Conservation (phyloP, 2,329 filamentous ascomycete genomes). For the Exophiala viscosa region DNA sequence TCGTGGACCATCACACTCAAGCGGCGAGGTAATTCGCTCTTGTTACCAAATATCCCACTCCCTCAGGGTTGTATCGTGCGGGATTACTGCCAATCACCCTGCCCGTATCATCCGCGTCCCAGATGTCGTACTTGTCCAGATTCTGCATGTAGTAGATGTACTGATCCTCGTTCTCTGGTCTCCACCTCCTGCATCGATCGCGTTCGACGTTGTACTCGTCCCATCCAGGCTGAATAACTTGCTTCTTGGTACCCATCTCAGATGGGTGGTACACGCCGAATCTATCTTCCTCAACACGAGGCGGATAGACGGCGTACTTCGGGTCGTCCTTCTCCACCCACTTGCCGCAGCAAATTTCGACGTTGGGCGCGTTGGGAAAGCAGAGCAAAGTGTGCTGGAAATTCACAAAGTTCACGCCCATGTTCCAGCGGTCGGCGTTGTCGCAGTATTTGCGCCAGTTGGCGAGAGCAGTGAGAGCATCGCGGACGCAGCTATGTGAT, state of each 20-base stretch:
- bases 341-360: slow-evolving; percentile 3
- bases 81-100: not conserved
- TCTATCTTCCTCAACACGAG: not conserved
- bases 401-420: not conserved
- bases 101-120: slow-evolving; percentile 1
- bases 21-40: too few relatives aligned
- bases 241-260: not conserved
- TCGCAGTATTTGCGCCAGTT: slow-evolving; percentile 7
- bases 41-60: too few relatives aligned
- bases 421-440: slow-evolving; percentile 1
- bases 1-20: too few relatives aligned
- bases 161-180: slow-evolving; percentile 1
- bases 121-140: not conserved
- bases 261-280: not conserved
- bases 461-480: slow-evolving; percentile 4
- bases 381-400: not conserved
- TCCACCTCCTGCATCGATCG: not conserved
- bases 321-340: not conserved
- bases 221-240: slow-evolving; percentile 1
- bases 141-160: slow-evolving; percentile 3
- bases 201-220: slow-evolving; percentile 3
- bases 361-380: not conserved
- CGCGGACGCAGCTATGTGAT: slow-evolving; percentile 4
- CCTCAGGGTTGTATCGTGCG: too few relatives aligned
- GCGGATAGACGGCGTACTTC: not conserved